phyloP scores from a whole-genome alignment of 768 basidiomycete species.

The Leucogyrophana mollusca region DNA sequence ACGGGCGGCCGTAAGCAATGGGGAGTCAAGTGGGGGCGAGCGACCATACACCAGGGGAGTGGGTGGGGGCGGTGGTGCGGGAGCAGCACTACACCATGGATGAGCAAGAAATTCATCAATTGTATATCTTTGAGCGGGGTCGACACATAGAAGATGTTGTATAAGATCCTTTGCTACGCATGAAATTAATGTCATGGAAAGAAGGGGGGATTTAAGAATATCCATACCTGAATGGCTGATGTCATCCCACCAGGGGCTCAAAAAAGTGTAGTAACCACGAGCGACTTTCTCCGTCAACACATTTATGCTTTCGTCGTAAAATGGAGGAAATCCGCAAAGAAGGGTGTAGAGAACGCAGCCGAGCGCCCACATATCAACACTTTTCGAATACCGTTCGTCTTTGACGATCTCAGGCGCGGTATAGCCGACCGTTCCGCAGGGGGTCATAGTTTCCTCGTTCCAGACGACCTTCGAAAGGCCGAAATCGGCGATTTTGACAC shows the following conservation, averaged over 20 bases:
- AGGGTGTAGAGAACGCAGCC: constrained; percentile 99
- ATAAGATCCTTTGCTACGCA: constrained; percentile 91
- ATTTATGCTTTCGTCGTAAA: constrained; percentile 98
- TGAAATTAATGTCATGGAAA: constrained; percentile 8
- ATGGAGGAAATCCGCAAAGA: constrained; percentile 95
- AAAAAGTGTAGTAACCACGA: constrained; percentile 94
- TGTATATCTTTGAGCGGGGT: constrained; percentile 92
- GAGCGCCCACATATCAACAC: constrained; percentile 99
- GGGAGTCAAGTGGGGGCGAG: constrained; percentile 73
- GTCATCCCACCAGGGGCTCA: constrained; percentile 99
- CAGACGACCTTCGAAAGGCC: constrained; percentile 97
- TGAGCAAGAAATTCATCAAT: constrained; percentile 98
- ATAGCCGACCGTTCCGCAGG: constrained; percentile 99
- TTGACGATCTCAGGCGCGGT: constrained; percentile 99
- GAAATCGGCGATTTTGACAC: constrained; percentile 98
- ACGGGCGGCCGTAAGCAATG: constrained; percentile 77
- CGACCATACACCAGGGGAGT: constrained; percentile 55
- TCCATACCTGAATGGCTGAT: constrained; percentile 73
- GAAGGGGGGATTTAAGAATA: not conserved
- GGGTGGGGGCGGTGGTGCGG: constrained; percentile 61
- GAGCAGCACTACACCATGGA: constrained; percentile 85
- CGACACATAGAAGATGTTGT: constrained; percentile 90
- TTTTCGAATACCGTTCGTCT: constrained; percentile 94
- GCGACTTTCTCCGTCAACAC: constrained; percentile 99
- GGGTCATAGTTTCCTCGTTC: constrained; percentile 99